A percentile compares a stretch with the other conserved stretches of the same genome.
Conservation (phyloP, 129 eudicot genomes). For the Chrysanthemum seticuspe region DNA sequence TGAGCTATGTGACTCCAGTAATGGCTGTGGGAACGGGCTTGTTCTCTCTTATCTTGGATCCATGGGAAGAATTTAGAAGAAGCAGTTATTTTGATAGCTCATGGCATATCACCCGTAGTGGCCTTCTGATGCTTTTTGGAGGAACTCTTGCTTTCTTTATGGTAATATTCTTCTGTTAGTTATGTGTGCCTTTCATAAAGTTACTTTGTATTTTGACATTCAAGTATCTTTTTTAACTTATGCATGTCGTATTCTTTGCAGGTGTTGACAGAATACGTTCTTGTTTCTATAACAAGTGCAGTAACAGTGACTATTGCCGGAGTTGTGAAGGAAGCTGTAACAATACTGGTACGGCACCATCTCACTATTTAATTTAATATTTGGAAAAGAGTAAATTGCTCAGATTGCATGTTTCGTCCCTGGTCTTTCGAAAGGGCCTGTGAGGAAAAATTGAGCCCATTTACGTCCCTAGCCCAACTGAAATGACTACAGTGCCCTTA, state of each 20-base stretch:
- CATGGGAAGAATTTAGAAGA: slow-evolving; percentile 72
- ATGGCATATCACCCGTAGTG: slow-evolving; percentile 71
- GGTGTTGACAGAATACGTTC: slow-evolving; percentile 91
- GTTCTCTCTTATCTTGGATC: slow-evolving; percentile 76
- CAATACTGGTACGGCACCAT: slow-evolving; percentile 65
- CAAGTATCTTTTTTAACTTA: neutral
- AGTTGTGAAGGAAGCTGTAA: slow-evolving; percentile 97
- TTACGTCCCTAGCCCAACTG: too few species aligned
- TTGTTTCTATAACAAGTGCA: slow-evolving; percentile 92
- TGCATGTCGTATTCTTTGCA: slow-evolving; percentile 32
- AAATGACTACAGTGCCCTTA: too few species aligned
- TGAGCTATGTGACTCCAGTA: slow-evolving; percentile 92
- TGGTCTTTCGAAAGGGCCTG: too few species aligned
- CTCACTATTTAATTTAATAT: neutral
- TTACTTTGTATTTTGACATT: neutral
- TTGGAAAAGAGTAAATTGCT: too few species aligned
- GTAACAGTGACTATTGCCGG: slow-evolving; percentile 97
- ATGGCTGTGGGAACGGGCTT: slow-evolving; percentile 88
- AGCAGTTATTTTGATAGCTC: slow-evolving; percentile 78
- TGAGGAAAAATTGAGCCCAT: too few species aligned
- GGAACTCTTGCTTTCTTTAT: slow-evolving; percentile 94
- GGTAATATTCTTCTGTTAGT: slow-evolving; percentile 42
- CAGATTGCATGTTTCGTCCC: too few species aligned
- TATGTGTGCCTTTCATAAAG: neutral
- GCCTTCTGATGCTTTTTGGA: slow-evolving; percentile 88